Conservation (phyloP, 345 rosid genomes). For the Microcos paniculata region DNA sequence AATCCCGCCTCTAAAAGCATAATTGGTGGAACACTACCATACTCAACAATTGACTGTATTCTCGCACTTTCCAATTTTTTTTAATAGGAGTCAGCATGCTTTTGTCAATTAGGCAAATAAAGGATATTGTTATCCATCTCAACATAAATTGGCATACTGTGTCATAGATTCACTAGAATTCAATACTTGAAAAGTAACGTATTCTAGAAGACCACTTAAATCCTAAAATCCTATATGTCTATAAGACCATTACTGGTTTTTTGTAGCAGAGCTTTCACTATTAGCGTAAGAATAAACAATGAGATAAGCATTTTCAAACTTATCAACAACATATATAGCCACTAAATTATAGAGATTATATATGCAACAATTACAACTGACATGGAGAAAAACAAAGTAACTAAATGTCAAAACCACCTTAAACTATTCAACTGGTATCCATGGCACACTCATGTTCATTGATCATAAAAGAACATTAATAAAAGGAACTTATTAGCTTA, state of each 20-base stretch:
- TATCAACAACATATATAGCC: background rate
- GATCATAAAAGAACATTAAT: background rate
- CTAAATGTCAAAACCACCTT: background rate
- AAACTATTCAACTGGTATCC: background rate
- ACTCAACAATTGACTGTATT: conserved; percentile 27
- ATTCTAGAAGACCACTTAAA: background rate
- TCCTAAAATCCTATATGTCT: background rate
- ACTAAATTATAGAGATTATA: background rate
- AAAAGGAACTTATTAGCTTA: background rate
- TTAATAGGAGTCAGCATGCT: conserved; percentile 34
- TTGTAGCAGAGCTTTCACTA: background rate
- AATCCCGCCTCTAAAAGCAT: too few relatives aligned
- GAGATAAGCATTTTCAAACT: background rate
- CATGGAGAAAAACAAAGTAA: background rate
- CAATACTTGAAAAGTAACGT: background rate
- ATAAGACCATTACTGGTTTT: background rate
- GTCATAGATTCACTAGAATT: background rate
- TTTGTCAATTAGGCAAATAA: conserved; percentile 5
- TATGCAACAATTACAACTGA: background rate
- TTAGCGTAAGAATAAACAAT: background rate
- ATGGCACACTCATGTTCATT: background rate
- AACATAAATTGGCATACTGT: background rate
- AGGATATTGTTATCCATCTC: background rate
- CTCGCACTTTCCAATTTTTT: conserved; percentile 35
- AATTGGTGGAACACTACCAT: conserved; percentile 18